These are phyloP conservation scores for Tricharina praecox DNA, from an alignment of 495 filamentous ascomycete genomes.

Conservation along the genomic window DNA sequence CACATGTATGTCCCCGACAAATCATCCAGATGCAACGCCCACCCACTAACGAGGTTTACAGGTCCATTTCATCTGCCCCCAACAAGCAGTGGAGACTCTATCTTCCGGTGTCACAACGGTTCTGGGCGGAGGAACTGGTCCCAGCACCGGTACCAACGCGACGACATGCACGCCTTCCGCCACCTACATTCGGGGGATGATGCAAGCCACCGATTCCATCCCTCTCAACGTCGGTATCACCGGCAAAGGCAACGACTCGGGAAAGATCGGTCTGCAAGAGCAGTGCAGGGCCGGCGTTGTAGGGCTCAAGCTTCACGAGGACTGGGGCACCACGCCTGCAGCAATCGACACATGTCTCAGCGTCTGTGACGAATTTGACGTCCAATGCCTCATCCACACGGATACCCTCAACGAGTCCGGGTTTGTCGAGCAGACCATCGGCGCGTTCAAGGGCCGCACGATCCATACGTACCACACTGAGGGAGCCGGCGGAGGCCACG, in stretches of 20 bases:
- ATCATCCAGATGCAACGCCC: background rate
- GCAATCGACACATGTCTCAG: constrained; percentile 80
- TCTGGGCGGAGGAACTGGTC: constrained; percentile 87
- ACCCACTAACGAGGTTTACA: background rate
- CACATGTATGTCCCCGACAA: constrained; percentile 38
- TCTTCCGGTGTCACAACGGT: constrained; percentile 83
- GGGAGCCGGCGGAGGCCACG: constrained; percentile 89
- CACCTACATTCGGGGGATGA: constrained; percentile 77
- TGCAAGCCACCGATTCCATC: constrained; percentile 72
- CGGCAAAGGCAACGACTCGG: constrained; percentile 86
- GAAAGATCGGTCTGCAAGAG: constrained; percentile 52
- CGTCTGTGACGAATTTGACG: constrained; percentile 78
- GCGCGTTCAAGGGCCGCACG: constrained; percentile 70
- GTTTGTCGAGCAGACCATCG: constrained; percentile 85
- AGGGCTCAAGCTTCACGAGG: constrained; percentile 90
- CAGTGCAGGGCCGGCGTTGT: constrained; percentile 72
- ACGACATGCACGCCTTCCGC: constrained; percentile 88
- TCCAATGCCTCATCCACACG: constrained; percentile 93
- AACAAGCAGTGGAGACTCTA: constrained; percentile 75
- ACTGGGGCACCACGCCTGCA: constrained; percentile 87
- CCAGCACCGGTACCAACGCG: constrained; percentile 83
- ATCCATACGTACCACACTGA: constrained; percentile 99
- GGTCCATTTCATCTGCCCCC: constrained; percentile 93
- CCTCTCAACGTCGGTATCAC: constrained; percentile 90
- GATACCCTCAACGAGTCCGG: constrained; percentile 96